phyloP scores from a whole-genome alignment of 495 filamentous ascomycete species.

The Corynascus novoguineensis region DNA sequence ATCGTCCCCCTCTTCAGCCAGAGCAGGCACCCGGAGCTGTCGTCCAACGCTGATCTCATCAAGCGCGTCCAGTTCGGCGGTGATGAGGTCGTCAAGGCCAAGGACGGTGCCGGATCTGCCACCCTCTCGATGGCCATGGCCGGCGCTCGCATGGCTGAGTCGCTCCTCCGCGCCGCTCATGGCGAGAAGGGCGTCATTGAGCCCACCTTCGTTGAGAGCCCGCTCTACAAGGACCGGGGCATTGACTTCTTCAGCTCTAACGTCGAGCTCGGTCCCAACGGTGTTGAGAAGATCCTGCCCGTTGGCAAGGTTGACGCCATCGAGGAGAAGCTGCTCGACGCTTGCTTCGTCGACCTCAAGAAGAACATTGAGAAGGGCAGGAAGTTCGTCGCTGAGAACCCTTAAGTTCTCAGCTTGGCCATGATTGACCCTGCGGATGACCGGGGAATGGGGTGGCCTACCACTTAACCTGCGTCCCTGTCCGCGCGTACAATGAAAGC shows the following conservation, averaged over 20 bases:
- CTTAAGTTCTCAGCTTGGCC: slow-evolving; percentile 38
- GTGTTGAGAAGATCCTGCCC: slow-evolving; percentile 85
- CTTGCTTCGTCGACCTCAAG: slow-evolving; percentile 78
- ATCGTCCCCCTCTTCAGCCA: slow-evolving; percentile 97
- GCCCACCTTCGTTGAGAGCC: slow-evolving; percentile 94
- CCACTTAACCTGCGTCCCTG: not conserved
- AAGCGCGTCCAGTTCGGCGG: slow-evolving; percentile 98
- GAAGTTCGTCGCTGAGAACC: slow-evolving; percentile 48
- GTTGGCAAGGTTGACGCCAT: slow-evolving; percentile 74
- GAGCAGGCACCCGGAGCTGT: slow-evolving; percentile 77
- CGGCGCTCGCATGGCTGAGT: slow-evolving; percentile 94
- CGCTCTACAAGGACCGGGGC: slow-evolving; percentile 95
- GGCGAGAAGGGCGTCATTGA: slow-evolving; percentile 93
- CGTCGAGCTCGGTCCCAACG: slow-evolving; percentile 93
- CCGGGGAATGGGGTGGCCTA: not conserved
- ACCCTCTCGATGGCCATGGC: slow-evolving; percentile 99
- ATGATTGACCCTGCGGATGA: not conserved
- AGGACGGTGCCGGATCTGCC: slow-evolving; percentile 95
- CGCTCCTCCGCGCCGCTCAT: slow-evolving; percentile 83
- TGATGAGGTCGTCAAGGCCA: slow-evolving; percentile 99
- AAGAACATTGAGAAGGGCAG: slow-evolving; percentile 62
- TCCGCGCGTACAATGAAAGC: not conserved
- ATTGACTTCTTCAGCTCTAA: slow-evolving; percentile 91
- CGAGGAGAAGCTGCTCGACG: slow-evolving; percentile 86
- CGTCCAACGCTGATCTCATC: slow-evolving; percentile 69